phyloP scores from a whole-genome alignment of 1,139 yeast species.

The Nakaseomyces sp. region DNA sequence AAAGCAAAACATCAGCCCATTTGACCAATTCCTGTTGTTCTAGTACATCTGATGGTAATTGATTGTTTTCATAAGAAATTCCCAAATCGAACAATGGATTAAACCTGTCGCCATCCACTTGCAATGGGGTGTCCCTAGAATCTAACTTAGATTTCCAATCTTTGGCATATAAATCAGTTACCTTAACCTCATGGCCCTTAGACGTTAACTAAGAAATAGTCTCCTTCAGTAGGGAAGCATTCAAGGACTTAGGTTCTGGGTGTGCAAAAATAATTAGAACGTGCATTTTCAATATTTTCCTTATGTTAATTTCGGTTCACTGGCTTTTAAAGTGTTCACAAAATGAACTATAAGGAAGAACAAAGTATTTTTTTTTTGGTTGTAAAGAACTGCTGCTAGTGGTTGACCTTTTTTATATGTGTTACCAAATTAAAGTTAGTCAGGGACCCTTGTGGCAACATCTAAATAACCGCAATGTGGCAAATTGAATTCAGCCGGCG shows the following conservation, averaged over 20 bases:
- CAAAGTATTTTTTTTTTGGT: too few species aligned
- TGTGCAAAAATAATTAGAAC: slow-evolving; percentile 22
- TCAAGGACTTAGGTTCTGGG: slow-evolving; percentile 20
- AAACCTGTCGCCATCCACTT: slow-evolving; percentile 11
- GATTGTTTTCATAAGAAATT: slow-evolving; percentile 10
- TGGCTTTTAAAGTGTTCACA: too few species aligned
- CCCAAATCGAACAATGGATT: slow-evolving; percentile 13
- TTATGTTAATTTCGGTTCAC: too few species aligned
- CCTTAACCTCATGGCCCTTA: slow-evolving; percentile 23
- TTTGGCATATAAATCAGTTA: slow-evolving; percentile 19
- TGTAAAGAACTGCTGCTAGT: too few species aligned
- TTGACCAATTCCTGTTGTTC: slow-evolving; percentile 14
- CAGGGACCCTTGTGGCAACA: too few species aligned
- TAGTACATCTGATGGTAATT: slow-evolving; percentile 18
- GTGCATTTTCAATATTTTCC: too few species aligned
- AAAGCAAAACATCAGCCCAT: slow-evolving; percentile 30
- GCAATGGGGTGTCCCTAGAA: slow-evolving; percentile 16
- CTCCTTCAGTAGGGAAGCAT: slow-evolving; percentile 15
- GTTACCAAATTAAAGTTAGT: too few species aligned
- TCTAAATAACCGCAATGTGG: too few species aligned
- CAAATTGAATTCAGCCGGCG: too few species aligned
- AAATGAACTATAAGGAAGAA: too few species aligned
- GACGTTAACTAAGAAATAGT: slow-evolving; percentile 14
- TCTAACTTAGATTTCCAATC: slow-evolving; percentile 19
- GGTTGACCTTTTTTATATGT: too few species aligned